phyloP scores from a whole-genome alignment of 306 rosid species.

The Vigna angularis region DNA sequence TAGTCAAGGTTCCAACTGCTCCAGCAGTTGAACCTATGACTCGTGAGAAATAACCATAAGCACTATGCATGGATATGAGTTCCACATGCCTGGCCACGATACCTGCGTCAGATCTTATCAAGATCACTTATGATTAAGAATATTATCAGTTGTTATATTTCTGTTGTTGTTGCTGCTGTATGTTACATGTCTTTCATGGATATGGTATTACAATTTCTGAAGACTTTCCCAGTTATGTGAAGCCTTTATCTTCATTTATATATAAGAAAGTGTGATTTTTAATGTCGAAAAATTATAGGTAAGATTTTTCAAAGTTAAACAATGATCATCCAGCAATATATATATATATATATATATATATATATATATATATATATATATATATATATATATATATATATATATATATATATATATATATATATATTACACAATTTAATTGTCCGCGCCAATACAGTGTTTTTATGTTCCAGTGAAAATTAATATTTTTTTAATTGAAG shows the following conservation, averaged over 20 bases:
- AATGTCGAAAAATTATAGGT: no score
- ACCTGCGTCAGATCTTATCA: neutral
- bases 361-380: no score
- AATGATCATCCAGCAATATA: no score
- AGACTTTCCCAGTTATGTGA: neutral
- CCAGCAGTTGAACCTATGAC: constrained; percentile 37
- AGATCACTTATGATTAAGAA: neutral
- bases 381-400: no score
- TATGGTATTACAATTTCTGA: neutral
- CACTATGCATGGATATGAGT: neutral
- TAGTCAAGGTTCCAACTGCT: constrained; percentile 13
- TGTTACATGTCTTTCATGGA: neutral
- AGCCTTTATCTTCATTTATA: neutral
- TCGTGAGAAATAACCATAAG: constrained; percentile 22
- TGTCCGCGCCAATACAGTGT: no score
- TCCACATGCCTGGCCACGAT: neutral
- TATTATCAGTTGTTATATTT: neutral
- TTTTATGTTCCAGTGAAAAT: no score
- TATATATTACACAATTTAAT: no score
- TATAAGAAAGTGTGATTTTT: neutral
- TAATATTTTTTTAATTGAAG: no score
- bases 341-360: no score
- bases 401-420: no score
- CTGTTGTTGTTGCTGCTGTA: neutral
- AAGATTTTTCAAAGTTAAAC: no score